Conservation (phyloP, 805 yeast species). For the Hanseniaspora nectarophila region DNA sequence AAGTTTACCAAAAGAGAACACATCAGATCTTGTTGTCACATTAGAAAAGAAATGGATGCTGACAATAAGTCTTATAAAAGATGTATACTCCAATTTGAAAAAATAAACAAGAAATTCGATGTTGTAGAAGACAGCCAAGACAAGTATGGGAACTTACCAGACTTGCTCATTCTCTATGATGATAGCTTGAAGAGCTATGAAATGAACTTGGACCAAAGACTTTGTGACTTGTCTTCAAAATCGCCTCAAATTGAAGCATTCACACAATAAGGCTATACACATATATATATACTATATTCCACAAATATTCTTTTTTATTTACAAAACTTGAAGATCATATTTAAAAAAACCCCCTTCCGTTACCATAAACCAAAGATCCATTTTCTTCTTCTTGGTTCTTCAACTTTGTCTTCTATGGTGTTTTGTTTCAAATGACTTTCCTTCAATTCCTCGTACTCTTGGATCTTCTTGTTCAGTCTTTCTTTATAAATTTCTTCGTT, state of each 20-base stretch:
- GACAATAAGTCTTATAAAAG: background rate
- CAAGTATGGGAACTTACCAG: background rate
- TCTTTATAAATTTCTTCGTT: conserved; percentile 9
- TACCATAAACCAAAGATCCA: conserved; percentile 12
- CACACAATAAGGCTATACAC: background rate
- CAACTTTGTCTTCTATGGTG: background rate
- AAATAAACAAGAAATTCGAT: conserved; percentile 10
- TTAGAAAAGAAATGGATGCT: background rate
- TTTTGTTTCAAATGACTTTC: background rate
- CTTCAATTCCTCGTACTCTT: conserved; percentile 3
- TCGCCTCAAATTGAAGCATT: conserved; percentile 1
- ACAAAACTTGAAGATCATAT: background rate
- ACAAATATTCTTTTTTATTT: background rate
- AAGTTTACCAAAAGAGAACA: conserved; percentile 12
- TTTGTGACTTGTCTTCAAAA: background rate
- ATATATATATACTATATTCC: background rate
- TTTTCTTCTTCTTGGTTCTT: background rate
- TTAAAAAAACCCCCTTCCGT: background rate
- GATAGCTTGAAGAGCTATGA: background rate
- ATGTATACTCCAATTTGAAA: conserved; percentile 10
- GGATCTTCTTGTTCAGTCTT: background rate
- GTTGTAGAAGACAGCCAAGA: background rate
- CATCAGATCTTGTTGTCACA: conserved; percentile 6
- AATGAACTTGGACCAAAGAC: background rate
- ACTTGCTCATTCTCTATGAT: background rate